Evolutionary conservation across 1,139 yeast species (phyloP), one percentile per base, ranked within the genome.

Genomic region (Debaryomyces sp.): DNA sequence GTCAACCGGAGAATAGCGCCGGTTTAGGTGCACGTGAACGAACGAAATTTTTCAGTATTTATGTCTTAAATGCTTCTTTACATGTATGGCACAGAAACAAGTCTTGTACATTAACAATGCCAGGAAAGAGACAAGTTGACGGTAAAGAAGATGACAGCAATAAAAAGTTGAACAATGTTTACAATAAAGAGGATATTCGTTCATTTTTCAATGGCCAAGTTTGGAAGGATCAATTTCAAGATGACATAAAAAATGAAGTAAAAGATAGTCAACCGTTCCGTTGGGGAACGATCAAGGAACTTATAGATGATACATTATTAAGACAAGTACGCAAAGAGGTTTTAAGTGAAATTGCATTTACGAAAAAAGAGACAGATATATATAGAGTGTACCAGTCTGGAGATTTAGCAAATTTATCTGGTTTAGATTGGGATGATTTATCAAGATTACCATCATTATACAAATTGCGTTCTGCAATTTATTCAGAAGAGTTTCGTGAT

Each of bases 371-470:
- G 67, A 95, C 99, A 0, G 99, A 95, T 62, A 95, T 95, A 53
- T 95, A 95, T 69, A 92, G 90, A 65, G 96, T 95, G 29, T 86
- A 78, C 64, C 99, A 95, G 67, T 87, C 95, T 43, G 99, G 99
- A 24, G 99, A 95, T 66, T 77, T 95, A 59, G 97, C 97, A 37
- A 95, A 95, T 63, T 71, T 95, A 44, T 87, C 96, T 0, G 97
- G 97, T 0, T 75, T 95, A 52, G 82, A 89, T 55, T 79, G 85
- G 77, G 82, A 83, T 47, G 97, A 94, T 64, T 72, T 88, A 42
- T 77, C 85, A 6, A 73, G 89, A 58, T 73, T 95, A 46, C 89
- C 96, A 4, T 83, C 87, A 5, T 68, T 95, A 46, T 87, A 75
- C 63, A 85, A 87, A 61, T 71, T 95, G 37, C 76, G 98, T 56